Conservation (phyloP, 2,329 filamentous ascomycete genomes). For the Metarhizium guizhouense region DNA sequence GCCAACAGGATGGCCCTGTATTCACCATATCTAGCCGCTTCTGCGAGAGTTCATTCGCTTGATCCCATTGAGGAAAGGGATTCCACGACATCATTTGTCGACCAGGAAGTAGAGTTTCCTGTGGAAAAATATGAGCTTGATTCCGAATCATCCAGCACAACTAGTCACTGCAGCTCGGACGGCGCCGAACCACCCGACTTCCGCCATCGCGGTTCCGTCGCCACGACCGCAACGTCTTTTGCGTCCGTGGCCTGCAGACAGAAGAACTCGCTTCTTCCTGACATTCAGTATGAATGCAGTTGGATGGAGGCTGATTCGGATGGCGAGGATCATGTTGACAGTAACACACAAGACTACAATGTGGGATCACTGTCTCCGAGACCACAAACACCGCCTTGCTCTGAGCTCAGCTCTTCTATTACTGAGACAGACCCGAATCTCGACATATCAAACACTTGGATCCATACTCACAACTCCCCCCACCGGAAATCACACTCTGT, state of each 20-base stretch:
- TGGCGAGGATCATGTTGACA: slow-evolving; percentile 15
- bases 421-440: not conserved
- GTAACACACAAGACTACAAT: slow-evolving; percentile 4
- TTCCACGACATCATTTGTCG: slow-evolving; percentile 26
- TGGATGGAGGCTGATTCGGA: slow-evolving; percentile 31
- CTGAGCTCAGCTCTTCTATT: slow-evolving; percentile 6
- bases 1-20: slow-evolving; percentile 8
- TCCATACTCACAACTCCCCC: slow-evolving; percentile 3
- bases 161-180: slow-evolving; percentile 21
- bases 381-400: slow-evolving; percentile 18
- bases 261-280: slow-evolving; percentile 10
- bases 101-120: slow-evolving; percentile 11
- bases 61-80: slow-evolving; percentile 26
- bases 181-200: slow-evolving; percentile 24
- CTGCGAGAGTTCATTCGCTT: slow-evolving; percentile 20
- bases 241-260: slow-evolving; percentile 19
- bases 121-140: slow-evolving; percentile 11
- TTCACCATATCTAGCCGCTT: slow-evolving; percentile 20
- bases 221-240: slow-evolving; percentile 27
- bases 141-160: slow-evolving; percentile 25
- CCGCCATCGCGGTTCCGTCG: slow-evolving; percentile 24
- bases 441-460: not conserved
- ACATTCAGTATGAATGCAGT: slow-evolving; percentile 18
- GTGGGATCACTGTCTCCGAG: slow-evolving; percentile 18
- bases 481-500: slow-evolving; percentile 17